A percentile compares a stretch with the other conserved stretches of the same genome.
Evolutionary conservation across 2,329 filamentous ascomycete genomes (phyloP).

Genomic region (Beauveria scarabaeidicola): DNA sequence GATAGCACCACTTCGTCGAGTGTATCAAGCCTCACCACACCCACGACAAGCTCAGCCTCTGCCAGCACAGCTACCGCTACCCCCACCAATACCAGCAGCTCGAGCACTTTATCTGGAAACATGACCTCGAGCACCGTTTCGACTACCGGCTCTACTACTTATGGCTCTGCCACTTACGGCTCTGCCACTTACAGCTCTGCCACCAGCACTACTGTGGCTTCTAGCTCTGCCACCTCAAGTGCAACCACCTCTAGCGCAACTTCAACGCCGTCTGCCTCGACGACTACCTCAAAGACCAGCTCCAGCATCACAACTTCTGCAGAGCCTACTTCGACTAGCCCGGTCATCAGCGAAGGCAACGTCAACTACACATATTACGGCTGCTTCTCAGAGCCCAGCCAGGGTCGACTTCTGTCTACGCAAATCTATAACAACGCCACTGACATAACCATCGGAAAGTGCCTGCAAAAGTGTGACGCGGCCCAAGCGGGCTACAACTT

Average conservation of each 20-base stretch:
- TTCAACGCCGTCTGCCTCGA: neutral
- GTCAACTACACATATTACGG: conserved; percentile 30
- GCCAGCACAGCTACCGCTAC: neutral
- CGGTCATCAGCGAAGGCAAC: conserved; percentile 25
- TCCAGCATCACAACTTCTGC: conserved; percentile 8
- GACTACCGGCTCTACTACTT: neutral
- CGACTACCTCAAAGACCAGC: neutral
- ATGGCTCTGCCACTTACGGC: neutral
- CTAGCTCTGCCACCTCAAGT: neutral
- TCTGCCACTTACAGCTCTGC: neutral
- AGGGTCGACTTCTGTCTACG: conserved; percentile 22
- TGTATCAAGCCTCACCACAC: neutral
- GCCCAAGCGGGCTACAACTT: conserved; percentile 21
- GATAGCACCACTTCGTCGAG: neutral
- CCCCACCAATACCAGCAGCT: neutral
- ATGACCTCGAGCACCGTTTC: neutral
- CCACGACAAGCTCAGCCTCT: neutral
- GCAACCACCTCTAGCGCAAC: conserved; percentile 1
- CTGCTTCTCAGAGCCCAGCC: conserved; percentile 26
- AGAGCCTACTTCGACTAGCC: conserved; percentile 18
- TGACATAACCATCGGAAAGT: conserved; percentile 26
- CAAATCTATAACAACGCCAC: conserved; percentile 23
- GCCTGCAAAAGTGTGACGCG: conserved; percentile 23
- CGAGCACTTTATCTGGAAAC: neutral
- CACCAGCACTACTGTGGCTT: neutral